Evolutionary conservation across 768 basidiomycete species (phyloP), one percentile per base, ranked within the genome.

Genomic region (Collybiopsis confluens): DNA sequence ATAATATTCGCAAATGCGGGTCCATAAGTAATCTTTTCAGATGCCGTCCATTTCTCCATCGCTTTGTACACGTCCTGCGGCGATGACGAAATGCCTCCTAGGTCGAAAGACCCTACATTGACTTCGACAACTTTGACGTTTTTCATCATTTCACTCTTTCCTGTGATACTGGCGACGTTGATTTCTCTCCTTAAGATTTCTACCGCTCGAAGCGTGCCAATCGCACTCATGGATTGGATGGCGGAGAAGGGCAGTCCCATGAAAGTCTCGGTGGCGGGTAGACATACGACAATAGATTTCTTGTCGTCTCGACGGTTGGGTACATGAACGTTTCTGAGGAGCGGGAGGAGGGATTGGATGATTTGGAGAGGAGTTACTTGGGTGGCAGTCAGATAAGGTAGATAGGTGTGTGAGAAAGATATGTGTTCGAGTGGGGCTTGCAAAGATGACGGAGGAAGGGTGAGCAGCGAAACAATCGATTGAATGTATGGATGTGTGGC

Each of bases 121-220:
- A 87, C 78, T 9, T 82, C 75, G 57, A 89, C 81, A 16, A 92
- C 76, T 58, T 80, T 78, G 65, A 90, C 81, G 59, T 83, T 82
- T 62, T 75, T 79, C 73, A 88, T 83, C 1, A 76, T 71, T 54
- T 82, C 81, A 0, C 78, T 71, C 46, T 75, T 73, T 46, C 80
- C 81, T 0, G 80, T 79, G 41, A 79, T 61, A 0, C 77, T 72
- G 4, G 86, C 80, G 9, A 81, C 69, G 30, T 75, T 74, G 54
- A 88, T 76, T 70, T 92, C 91, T 20, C 89, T 73, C 16, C 89
- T 80, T 26, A 92, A 78, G 21, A 92, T 79, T 56, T 91, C 87
- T 11, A 81, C 73, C 0, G 76, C 91, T 41, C 86, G 83, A 20
- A 87, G 71, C 15, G 85, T 90, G 46, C 83, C 81, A 3, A 83